Conservation (phyloP, 139 green algal genomes). For the Pleodorina starrii region DNA sequence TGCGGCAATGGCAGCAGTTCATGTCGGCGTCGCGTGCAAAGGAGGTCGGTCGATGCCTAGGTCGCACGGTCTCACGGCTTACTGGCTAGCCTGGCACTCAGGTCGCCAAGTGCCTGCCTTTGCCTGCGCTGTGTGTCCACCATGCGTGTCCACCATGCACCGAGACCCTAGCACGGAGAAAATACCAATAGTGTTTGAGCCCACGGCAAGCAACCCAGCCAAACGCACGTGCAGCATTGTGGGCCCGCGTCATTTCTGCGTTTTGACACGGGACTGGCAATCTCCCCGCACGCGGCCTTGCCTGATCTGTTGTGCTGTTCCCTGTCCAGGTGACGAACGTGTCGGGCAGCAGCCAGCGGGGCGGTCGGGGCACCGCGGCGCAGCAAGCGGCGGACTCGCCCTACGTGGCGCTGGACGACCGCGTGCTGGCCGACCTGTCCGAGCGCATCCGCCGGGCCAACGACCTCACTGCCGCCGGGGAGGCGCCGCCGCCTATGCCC, state of each 20-base stretch:
- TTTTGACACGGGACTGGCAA: too few relatives aligned
- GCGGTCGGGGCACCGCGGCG: neutral
- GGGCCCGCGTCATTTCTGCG: too few relatives aligned
- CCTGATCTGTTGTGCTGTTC: neutral
- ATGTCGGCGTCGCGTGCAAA: slow-evolving; percentile 8
- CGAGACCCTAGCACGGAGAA: too few relatives aligned
- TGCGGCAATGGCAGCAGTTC: slow-evolving; percentile 37
- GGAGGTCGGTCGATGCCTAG: too few relatives aligned
- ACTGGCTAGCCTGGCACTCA: too few relatives aligned
- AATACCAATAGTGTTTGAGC: too few relatives aligned
- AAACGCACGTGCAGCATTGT: too few relatives aligned
- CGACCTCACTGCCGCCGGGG: neutral
- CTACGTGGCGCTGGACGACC: neutral
- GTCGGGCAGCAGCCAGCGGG: neutral
- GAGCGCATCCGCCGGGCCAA: slow-evolving; percentile 46
- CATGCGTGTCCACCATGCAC: too few relatives aligned
- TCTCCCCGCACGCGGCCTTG: too few relatives aligned
- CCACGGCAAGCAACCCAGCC: too few relatives aligned
- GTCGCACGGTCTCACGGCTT: too few relatives aligned
- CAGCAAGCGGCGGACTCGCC: neutral
- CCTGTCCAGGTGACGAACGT: slow-evolving; percentile 35
- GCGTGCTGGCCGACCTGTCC: slow-evolving; percentile 3
- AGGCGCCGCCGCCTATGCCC: neutral
- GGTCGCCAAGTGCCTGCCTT: too few relatives aligned
- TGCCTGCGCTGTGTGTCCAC: neutral